These are phyloP conservation scores for Tylopilus sp. DNA, from an alignment of 1,284 basidiomycete species.

Conservation along the genomic window DNA sequence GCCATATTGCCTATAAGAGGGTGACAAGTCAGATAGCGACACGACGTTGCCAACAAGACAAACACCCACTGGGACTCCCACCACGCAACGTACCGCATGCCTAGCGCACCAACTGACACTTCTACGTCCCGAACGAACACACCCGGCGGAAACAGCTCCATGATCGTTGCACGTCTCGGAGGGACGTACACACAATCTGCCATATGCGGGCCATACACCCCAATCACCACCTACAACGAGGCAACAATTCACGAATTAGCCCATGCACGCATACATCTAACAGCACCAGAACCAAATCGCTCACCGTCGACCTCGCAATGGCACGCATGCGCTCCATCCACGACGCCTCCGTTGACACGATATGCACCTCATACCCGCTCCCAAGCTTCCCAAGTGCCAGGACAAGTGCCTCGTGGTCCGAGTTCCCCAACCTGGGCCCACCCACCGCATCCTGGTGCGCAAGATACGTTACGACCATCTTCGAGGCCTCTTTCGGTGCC, in stretches of 20 bases:
- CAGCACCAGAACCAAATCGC: slow-evolving; percentile 19
- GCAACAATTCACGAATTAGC: background rate
- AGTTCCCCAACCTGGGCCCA: slow-evolving; percentile 40
- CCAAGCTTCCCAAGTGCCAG: slow-evolving; percentile 49
- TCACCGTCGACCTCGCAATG: slow-evolving; percentile 67
- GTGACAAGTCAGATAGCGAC: background rate
- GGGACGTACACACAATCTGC: slow-evolving; percentile 71
- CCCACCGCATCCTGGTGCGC: slow-evolving; percentile 53
- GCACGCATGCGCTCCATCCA: slow-evolving; percentile 62
- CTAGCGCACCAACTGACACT: slow-evolving; percentile 56
- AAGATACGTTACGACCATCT: slow-evolving; percentile 68
- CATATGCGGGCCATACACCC: slow-evolving; percentile 68
- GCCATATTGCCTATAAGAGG: background rate
- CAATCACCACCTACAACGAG: slow-evolving; percentile 43
- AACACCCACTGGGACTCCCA: slow-evolving; percentile 47
- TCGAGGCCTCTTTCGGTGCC: slow-evolving; percentile 31
- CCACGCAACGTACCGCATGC: slow-evolving; percentile 74
- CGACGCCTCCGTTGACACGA: slow-evolving; percentile 50
- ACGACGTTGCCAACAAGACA: background rate
- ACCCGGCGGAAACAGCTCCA: slow-evolving; percentile 76
- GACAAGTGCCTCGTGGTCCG: slow-evolving; percentile 53
- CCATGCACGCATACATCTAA: background rate
- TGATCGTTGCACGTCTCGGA: slow-evolving; percentile 51
- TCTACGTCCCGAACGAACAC: slow-evolving; percentile 72
- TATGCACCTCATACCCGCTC: slow-evolving; percentile 58